These are phyloP conservation scores for Caloboletus inedulis DNA, from an alignment of 1,284 basidiomycete species.

Conservation along the genomic window DNA sequence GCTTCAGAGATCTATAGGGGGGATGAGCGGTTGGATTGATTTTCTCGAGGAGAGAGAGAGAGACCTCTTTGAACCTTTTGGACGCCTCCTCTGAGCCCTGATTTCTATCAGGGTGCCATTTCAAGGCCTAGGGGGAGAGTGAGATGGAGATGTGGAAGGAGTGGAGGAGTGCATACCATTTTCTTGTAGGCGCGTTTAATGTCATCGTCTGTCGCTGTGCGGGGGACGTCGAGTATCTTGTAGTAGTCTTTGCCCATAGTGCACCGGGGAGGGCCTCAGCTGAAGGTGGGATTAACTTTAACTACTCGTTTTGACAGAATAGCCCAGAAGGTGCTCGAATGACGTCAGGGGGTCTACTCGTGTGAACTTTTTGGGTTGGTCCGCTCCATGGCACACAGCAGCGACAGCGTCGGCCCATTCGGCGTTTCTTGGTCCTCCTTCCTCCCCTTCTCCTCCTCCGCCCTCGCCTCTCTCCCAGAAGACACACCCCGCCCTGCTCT, in stretches of 20 bases:
- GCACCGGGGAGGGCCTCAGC: no score
- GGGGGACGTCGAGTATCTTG: constrained; percentile 72
- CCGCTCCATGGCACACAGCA: constrained; percentile 13
- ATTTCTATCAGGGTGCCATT: constrained; percentile 93
- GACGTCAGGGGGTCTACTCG: constrained; percentile 21
- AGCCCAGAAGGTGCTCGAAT: constrained; percentile 25
- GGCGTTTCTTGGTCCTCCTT: constrained; percentile 57
- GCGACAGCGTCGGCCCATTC: constrained; percentile 22
- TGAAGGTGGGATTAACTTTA: no score
- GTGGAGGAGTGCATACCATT: constrained; percentile 46
- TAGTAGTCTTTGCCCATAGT: constrained; percentile 86
- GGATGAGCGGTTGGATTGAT: neutral
- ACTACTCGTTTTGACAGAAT: constrained; percentile 9
- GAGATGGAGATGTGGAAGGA: constrained; percentile 42
- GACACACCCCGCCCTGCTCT: constrained; percentile 51
- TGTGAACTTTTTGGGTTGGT: neutral
- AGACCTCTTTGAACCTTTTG: constrained; percentile 90
- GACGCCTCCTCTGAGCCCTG: constrained; percentile 78
- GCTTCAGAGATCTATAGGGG: constrained; percentile 80
- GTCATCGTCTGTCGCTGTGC: constrained; percentile 75
- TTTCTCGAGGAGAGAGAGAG: constrained; percentile 9
- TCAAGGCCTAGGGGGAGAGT: constrained; percentile 59
- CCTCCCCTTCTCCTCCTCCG: constrained; percentile 68
- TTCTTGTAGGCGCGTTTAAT: constrained; percentile 87
- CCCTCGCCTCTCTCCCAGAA: constrained; percentile 63